Evolutionary conservation across 768 basidiomycete genomes (phyloP), one percentile per base, ranked within the genome.

Genomic region (Ramaria rubella): DNA sequence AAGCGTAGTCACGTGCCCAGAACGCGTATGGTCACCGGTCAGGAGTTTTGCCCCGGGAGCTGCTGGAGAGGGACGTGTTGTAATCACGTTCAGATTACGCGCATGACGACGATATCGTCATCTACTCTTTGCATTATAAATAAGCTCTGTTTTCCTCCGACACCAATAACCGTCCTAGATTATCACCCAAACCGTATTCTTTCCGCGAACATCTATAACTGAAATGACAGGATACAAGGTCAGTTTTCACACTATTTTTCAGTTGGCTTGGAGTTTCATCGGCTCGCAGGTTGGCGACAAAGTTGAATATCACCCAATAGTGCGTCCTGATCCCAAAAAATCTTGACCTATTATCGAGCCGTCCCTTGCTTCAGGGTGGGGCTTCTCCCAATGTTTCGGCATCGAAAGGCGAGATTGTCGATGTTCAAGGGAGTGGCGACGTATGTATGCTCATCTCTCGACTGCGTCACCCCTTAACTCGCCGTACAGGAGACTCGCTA

Each of bases 231-330:
- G 23, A 42, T 53, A 53, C n/a, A 53, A 53, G 23, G 52, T 53
- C 34, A 11, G 9, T 46, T 46, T 46, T 24, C 44, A 14, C 44
- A 12, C 23, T 46, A 24, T 46, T 24, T 24, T 9, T 9, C 11
- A 11, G 23, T 24, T 24, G 9, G 9, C 23, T 23, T 24, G 9
- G 9, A 24, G 44, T 46, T 23, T 46, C 12, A 24, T 24, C 12
- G n/a, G 11, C 23, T 23, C 48, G 8, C 45, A 70, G 72, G 60
- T 67, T 58, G 75, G 74, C 52, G 73, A 77, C 59, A 70, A 64
- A 57, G 72, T 77, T 60, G 74, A 75, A 60, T 77, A 77, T 57
- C 68, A 73, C 50, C 73, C 72, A 38, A 70, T 76, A 30, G 55
- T 56, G 6, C 14, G 55, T 33, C 17, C 4, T 19, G 12, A 15